A percentile compares a stretch with the other conserved stretches of the same genome.
Evolutionary conservation across 805 yeast species (phyloP).

Genomic region (Candida nitratophila): DNA sequence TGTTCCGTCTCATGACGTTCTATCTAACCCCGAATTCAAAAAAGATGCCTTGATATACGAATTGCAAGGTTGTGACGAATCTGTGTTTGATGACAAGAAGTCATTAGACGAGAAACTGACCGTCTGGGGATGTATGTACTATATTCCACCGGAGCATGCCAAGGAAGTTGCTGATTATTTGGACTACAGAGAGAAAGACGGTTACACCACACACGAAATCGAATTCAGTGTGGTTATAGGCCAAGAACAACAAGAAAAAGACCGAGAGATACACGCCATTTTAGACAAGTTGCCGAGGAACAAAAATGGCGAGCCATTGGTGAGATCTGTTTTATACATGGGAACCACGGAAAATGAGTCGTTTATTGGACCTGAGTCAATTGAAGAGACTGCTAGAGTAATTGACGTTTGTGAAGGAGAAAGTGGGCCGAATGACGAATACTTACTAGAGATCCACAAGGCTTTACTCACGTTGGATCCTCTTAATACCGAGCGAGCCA

Average conservation of each 20-base stretch:
- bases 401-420: conserved; percentile 62
- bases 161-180: conserved; percentile 57
- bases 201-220: conserved; percentile 66
- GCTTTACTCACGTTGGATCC: conserved; percentile 11
- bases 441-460: conserved; percentile 47
- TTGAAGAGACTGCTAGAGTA: conserved; percentile 50
- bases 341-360: conserved; percentile 79
- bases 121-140: conserved; percentile 81
- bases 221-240: conserved; percentile 46
- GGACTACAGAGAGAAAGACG: conserved; percentile 84
- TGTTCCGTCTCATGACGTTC: conserved; percentile 50
- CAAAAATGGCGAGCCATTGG: conserved; percentile 30
- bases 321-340: conserved; percentile 65
- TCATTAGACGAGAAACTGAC: conserved; percentile 36
- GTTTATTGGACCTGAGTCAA: conserved; percentile 75
- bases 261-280: conserved; percentile 13
- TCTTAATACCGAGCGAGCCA: not conserved
- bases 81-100: conserved; percentile 7
- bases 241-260: conserved; percentile 5
- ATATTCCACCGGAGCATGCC: conserved; percentile 60
- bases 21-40: conserved; percentile 31
- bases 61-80: conserved; percentile 7
- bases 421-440: conserved; percentile 75
- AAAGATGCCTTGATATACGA: conserved; percentile 32
- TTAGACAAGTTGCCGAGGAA: conserved; percentile 24